A percentile compares a stretch with the other conserved stretches of the same genome.
Evolutionary conservation across 2,329 filamentous ascomycete species (phyloP).

Genomic region (Ophiosphaerella korrae): DNA sequence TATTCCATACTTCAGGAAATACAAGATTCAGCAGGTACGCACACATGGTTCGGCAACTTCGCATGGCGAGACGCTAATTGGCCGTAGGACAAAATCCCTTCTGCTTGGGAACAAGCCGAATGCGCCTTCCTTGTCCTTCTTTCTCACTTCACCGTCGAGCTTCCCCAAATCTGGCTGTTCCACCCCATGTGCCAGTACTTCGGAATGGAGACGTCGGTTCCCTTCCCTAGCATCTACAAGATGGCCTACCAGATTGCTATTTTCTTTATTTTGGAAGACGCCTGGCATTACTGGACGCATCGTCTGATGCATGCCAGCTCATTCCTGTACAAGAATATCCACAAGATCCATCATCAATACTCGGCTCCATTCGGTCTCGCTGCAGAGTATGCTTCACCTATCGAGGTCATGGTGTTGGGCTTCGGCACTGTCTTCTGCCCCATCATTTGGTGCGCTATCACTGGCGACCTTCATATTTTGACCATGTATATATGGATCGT

Average conservation of each 20-base stretch:
- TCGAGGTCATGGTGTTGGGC: slow-evolving; percentile 94
- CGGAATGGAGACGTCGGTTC: slow-evolving; percentile 84
- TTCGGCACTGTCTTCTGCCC: slow-evolving; percentile 83
- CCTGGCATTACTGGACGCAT: slow-evolving; percentile 99
- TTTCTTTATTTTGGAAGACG: slow-evolving; percentile 94
- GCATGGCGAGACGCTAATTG: slow-evolving; percentile 16
- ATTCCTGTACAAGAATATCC: slow-evolving; percentile 86
- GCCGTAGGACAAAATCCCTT: slow-evolving; percentile 78
- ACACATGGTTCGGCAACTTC: neutral
- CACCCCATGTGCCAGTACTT: slow-evolving; percentile 94
- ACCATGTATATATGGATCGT: slow-evolving; percentile 99
- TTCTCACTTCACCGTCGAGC: slow-evolving; percentile 95
- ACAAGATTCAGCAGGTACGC: slow-evolving; percentile 88
- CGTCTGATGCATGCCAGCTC: slow-evolving; percentile 91
- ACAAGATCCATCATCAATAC: slow-evolving; percentile 99
- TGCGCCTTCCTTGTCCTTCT: slow-evolving; percentile 92
- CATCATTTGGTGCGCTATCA: slow-evolving; percentile 81
- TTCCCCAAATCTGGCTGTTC: slow-evolving; percentile 99
- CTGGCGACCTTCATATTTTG: slow-evolving; percentile 86
- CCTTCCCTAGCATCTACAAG: slow-evolving; percentile 83
- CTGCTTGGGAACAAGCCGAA: slow-evolving; percentile 90
- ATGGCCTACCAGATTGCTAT: slow-evolving; percentile 91
- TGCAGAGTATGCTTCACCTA: slow-evolving; percentile 95
- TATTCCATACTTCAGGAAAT: slow-evolving; percentile 86
- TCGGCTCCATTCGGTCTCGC: slow-evolving; percentile 95